Base-by-base conservation (phyloP, 257 asterid genomes). In the Nyctanthes arbortristis region DNA sequence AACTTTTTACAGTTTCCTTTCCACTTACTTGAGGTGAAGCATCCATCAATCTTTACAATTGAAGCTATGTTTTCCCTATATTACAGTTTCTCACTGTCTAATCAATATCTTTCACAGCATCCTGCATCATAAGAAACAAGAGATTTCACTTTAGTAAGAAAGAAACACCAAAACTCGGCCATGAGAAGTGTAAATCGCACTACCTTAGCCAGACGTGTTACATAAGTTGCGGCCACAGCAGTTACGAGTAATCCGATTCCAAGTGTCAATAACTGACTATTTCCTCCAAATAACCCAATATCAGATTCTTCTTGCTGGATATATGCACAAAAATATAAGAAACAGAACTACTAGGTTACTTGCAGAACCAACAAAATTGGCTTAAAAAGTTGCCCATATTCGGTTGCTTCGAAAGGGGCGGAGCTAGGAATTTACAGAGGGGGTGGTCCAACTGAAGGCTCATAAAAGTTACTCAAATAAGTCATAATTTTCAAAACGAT, bases 221-320 rank as follows among this genome's bases (percentile, higher is more conserved):
- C 95, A 37, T 90, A 93, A 11, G 96, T 75, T 54, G 98, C 97
- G 34, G 97, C 98, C 2, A 90, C 12, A n/a, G 87, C 97, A 7
- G 97, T 93, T 34, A 85, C 89, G 55, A 90, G 79, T 29, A 93
- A 82, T 14, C 97, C 97, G 63, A 89, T 27, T 45, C 96, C 98
- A 2, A 90, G 97, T 7, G 94, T 87, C 80, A 82, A 58, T 18
- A 90, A 87, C 84, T 87, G 95, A 29, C 87, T 82, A 3, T 73
- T 88, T 57, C 95, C 92, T 79, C 96, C 91, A 1, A 70, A 35
- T 28, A 87, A 74, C 64, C 89, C 90, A 14, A 80, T 13, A 54
- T 80, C 92, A 37, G 97, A 73, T 60, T 84, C 98, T 61, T 93
- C 98, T 88, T 93, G 96, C 97, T 88, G 86, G 36, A 72, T n/a